These are phyloP conservation scores for Quercus bicolor DNA, from an alignment of 306 rosid species.

Conservation along the genomic window DNA sequence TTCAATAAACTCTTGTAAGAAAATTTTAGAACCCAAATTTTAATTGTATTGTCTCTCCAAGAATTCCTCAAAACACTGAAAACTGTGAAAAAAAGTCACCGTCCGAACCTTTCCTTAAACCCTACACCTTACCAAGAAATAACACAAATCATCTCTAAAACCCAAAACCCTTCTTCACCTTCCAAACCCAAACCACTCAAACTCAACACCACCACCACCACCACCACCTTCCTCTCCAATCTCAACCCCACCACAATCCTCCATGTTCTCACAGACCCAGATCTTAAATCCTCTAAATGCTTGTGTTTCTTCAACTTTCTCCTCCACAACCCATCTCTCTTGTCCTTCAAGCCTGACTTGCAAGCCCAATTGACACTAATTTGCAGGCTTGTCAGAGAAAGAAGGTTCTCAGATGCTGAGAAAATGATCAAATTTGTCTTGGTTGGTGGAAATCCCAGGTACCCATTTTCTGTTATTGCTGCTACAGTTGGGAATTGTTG, in stretches of 20 bases:
- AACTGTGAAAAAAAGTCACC: not conserved
- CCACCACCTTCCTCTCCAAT: constrained; percentile 12
- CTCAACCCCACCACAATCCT: constrained; percentile 23
- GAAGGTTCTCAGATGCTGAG: constrained; percentile 18
- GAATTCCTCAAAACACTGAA: constrained; percentile 23
- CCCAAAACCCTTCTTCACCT: not conserved
- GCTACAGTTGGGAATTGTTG: constrained; percentile 16
- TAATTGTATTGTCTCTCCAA: not conserved
- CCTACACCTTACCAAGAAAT: not conserved
- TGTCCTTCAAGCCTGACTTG: constrained; percentile 27
- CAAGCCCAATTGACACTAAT: constrained; percentile 27
- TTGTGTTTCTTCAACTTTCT: constrained; percentile 28
- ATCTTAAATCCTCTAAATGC: constrained; percentile 17
- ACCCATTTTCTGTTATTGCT: constrained; percentile 32
- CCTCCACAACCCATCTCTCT: constrained; percentile 18
- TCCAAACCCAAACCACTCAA: not conserved
- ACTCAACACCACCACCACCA: not conserved
- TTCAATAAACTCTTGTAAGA: too few relatives aligned
- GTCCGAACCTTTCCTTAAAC: not conserved
- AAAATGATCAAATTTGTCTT: constrained; percentile 7
- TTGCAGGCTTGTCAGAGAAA: constrained; percentile 21
- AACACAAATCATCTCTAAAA: constrained; percentile 8
- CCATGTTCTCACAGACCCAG: constrained; percentile 25
- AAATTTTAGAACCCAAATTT: too few relatives aligned
- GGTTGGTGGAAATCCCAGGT: constrained; percentile 5